Conservation (phyloP, 2,329 filamentous ascomycete species). For the Torrubiellomyces zombiae region DNA sequence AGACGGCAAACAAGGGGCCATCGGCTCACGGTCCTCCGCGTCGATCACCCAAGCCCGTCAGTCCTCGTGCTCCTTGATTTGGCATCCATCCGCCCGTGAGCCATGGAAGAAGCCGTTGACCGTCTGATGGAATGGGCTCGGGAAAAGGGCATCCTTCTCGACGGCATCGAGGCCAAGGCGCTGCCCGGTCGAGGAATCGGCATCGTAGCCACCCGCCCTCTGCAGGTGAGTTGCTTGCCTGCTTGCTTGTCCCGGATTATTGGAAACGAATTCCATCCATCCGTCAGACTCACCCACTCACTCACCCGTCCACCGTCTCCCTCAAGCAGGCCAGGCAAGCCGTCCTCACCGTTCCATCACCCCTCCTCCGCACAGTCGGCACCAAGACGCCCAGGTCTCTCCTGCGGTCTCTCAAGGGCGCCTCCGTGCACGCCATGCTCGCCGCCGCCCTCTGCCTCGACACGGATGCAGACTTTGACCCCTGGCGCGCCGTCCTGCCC, state of each 20-base stretch:
- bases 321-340: slow-evolving; percentile 24
- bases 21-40: no score
- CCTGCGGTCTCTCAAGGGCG: slow-evolving; percentile 29
- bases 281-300: neutral
- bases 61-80: no score
- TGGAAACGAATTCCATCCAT: no score
- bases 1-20: no score
- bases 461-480: slow-evolving; percentile 24
- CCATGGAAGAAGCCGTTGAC: slow-evolving; percentile 17
- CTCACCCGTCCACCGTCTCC: slow-evolving; percentile 1
- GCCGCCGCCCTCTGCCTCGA: slow-evolving; percentile 50
- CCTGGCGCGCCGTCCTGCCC: slow-evolving; percentile 56
- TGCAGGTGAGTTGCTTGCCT: slow-evolving; percentile 53
- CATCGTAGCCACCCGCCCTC: slow-evolving; percentile 49
- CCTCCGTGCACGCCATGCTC: slow-evolving; percentile 52
- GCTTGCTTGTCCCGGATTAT: no score
- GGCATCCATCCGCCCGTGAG: no score
- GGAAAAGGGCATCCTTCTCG: slow-evolving; percentile 45
- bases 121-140: slow-evolving; percentile 53
- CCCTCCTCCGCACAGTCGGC: slow-evolving; percentile 46
- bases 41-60: no score
- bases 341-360: slow-evolving; percentile 48
- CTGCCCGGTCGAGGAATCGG: slow-evolving; percentile 64
- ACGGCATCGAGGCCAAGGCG: slow-evolving; percentile 47
- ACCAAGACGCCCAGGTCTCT: slow-evolving; percentile 40